Conservation (phyloP, 202 grass and related monocot genomes). For the Miscanthus sacchariflorus region DNA sequence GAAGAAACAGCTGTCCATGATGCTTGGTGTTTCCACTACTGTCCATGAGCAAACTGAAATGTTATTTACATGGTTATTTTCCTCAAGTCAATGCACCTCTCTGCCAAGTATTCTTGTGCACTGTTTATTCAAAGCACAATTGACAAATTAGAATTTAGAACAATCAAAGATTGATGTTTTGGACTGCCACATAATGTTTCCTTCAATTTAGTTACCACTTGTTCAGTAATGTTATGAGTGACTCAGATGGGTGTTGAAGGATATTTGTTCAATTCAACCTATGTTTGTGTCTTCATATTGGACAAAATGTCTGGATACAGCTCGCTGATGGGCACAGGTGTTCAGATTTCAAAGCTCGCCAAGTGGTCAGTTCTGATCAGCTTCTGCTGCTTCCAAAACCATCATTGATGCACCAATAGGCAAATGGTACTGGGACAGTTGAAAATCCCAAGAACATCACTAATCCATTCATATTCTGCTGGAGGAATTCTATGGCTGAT, state of each 20-base stretch:
- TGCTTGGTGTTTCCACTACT: not conserved
- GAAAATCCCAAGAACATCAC: not conserved
- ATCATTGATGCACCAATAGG: not conserved
- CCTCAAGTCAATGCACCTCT: not conserved
- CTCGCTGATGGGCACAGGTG: not conserved
- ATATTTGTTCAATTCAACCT: not conserved
- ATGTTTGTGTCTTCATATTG: constrained; percentile 1
- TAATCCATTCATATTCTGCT: not conserved
- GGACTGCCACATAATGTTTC: not conserved
- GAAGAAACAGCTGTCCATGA: not conserved
- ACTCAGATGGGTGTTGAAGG: not conserved
- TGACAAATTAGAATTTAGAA: not conserved
- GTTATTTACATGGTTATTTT: not conserved
- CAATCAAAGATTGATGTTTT: not conserved
- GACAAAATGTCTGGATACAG: not conserved
- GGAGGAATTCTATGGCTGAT: not conserved
- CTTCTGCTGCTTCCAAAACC: not conserved
- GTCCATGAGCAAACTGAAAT: not conserved
- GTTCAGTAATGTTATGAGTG: not conserved
- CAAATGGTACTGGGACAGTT: not conserved
- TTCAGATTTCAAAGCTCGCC: not conserved
- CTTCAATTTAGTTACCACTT: not conserved
- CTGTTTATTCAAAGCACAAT: not conserved
- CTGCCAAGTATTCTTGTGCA: not conserved
- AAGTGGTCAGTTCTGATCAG: not conserved